Evolutionary conservation across 495 filamentous ascomycete genomes (phyloP), one percentile per base, ranked within the genome.

Genomic region (Xylaria sp.): DNA sequence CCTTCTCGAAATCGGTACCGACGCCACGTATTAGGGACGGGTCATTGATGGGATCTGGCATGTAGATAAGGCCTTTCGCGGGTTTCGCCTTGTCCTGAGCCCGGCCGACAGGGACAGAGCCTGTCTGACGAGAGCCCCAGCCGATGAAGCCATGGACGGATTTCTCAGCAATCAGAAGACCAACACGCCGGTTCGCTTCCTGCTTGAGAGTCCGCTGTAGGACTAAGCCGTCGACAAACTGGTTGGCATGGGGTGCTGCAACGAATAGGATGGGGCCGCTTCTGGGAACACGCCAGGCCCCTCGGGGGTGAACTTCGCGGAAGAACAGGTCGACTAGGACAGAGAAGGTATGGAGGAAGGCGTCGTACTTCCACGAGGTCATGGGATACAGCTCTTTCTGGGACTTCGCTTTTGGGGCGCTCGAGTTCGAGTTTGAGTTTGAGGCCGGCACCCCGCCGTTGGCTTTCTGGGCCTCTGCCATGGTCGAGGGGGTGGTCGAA

Each of bases 211-310:
- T 92, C 59, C 95, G 93, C 88, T 97, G 96, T 31, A 99, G 86
- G 69, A 98, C 93, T 41, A 99, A 86, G 44, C 94, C 95, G 75
- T 99, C 96, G 74, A 98, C 93, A 74, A 99, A 99, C 90, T 99
- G 96, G 79, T 99, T 99, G 58, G 96, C 97, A 86, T 99, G 96
- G 71, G 96, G 96, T 24, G 97, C 96, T n/a, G 94, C 95, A 71
- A 99, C 96, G 77, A 99, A 95, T 50, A 99, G 93, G 67, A 99
- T 88, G 0, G 96, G 95, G 2, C 93, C 96, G 72, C 88, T 87
- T 70, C 90, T 87, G 44, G 96, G 96, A 29, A 99, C 91, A 80
- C 93, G 93, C 93, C 96, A 99, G 59, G 93, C 90, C 68, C 94
- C 93, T 57, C 96, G 91, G 9, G 96, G 95, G 77, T 98, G 95